Evolutionary conservation across 1,284 basidiomycete species (phyloP), one percentile per base, ranked within the genome.

Genomic region (Naganishia liquefaciens): DNA sequence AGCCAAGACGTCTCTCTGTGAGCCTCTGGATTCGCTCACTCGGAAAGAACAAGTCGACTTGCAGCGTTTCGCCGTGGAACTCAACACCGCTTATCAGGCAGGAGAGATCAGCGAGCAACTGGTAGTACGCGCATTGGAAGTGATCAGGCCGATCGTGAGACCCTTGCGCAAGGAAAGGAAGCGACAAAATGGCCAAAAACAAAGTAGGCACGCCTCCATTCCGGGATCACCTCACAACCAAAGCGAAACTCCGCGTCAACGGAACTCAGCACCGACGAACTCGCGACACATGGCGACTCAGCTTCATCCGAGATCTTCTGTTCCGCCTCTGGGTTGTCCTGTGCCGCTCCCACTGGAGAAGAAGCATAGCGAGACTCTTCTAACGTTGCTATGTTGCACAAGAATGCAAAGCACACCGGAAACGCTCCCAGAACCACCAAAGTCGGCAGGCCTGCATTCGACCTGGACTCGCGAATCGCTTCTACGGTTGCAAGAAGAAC

Each of bases 71-170:
- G 40, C 49, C 6, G 9, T 19, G 19, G 37, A 50, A 17, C 46
- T 60, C 28, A 17, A 21, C 17, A 50, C 10, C 46, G 46, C 57
- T 13, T 21, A 11, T 11, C 23, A 37, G 11, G 4, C 28, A 9
- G 30, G 19, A n/a, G 21, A 60, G 5, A 9, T 33, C 19, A 40
- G 19, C 9, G 46, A 60, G 27, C 46, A 40, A 40, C 28, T 50
- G 21, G 30, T 60, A 37, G 5, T 60, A 6, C 46, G 39, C 15
- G 46, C 57, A 7, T 25, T 60, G 10, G 46, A 50, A 10, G 57
- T 60, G 33, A 60, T 60, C 30, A 46, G 57, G 11, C 47, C 57
- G 46, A 60, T 60, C 33, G 57, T 60, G 21, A 40, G 57, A 25
- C 57, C 46, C 10, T 27, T 60, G 15, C 46, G 57, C 7, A 60